phyloP scores from a whole-genome alignment of 345 rosid species.

The Lepidium didymum region DNA sequence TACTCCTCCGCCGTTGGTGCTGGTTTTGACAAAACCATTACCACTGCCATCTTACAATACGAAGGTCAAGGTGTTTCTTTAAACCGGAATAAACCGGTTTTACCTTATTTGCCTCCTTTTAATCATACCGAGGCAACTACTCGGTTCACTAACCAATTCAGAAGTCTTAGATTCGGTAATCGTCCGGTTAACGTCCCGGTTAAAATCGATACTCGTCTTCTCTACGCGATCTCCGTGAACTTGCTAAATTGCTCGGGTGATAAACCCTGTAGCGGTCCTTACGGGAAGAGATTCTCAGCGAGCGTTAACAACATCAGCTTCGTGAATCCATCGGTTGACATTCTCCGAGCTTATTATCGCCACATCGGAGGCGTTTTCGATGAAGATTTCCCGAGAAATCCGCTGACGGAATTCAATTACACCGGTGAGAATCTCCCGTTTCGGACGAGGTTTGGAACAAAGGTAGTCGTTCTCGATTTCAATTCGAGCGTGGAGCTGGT shows the following conservation, averaged over 20 bases:
- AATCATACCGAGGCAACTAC: constrained; percentile 74
- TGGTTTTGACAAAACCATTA: constrained; percentile 69
- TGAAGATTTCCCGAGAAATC: constrained; percentile 71
- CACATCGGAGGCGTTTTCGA: constrained; percentile 66
- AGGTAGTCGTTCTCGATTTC: constrained; percentile 64
- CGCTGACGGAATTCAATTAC: constrained; percentile 44
- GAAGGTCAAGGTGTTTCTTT: constrained; percentile 36
- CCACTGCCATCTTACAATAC: constrained; percentile 74
- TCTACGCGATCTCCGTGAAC: constrained; percentile 43
- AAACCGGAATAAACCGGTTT: constrained; percentile 29
- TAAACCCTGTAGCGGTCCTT: constrained; percentile 74
- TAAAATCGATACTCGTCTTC: constrained; percentile 23
- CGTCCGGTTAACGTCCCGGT: constrained; percentile 35
- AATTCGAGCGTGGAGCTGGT: constrained; percentile 67
- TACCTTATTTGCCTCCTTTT: constrained; percentile 65
- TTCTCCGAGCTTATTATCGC: constrained; percentile 76
- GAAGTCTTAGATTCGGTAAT: constrained; percentile 33
- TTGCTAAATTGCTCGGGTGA: constrained; percentile 61
- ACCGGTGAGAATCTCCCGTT: constrained; percentile 74
- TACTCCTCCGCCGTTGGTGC: constrained; percentile 45
- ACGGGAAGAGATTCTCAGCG: constrained; percentile 67
- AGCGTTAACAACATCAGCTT: constrained; percentile 80
- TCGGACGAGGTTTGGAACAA: constrained; percentile 62
- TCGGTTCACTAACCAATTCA: constrained; percentile 47
- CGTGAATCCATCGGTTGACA: constrained; percentile 47